A percentile compares a stretch with the other conserved stretches of the same genome.
phyloP scores from a whole-genome alignment of 805 yeast species.

The Metschnikowia matae region DNA sequence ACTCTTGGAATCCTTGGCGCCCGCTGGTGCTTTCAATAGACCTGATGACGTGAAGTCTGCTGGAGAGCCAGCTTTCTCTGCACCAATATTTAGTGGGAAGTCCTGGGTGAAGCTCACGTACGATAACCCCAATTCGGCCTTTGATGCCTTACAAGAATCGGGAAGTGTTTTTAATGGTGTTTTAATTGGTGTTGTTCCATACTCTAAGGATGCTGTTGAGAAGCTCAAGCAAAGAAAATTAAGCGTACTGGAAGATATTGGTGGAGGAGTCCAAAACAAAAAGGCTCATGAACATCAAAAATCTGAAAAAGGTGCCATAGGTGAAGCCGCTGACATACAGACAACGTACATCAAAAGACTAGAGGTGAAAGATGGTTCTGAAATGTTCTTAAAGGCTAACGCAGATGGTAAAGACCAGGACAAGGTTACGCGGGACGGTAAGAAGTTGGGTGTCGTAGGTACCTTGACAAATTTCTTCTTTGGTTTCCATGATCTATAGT shows the following conservation, averaged over 20 bases:
- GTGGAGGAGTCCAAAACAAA: constrained; percentile 26
- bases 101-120: constrained; percentile 92
- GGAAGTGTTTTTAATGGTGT: constrained; percentile 67
- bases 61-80: constrained; percentile 2
- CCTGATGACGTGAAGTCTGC: not conserved
- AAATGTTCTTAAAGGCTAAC: constrained; percentile 30
- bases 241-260: constrained; percentile 45
- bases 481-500: constrained; percentile 42
- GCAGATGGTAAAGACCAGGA: constrained; percentile 17
- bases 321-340: constrained; percentile 16
- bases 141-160: constrained; percentile 81
- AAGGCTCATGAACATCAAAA: constrained; percentile 7
- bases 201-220: constrained; percentile 56
- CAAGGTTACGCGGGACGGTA: constrained; percentile 21
- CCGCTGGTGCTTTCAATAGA: constrained; percentile 14
- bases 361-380: constrained; percentile 39
- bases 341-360: constrained; percentile 25
- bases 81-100: constrained; percentile 77
- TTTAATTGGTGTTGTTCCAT: constrained; percentile 67
- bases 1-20: constrained; percentile 7
- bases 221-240: constrained; percentile 48
- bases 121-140: constrained; percentile 67
- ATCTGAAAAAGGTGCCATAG: constrained; percentile 10
- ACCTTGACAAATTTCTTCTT: constrained; percentile 33
- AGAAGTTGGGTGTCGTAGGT: constrained; percentile 33